phyloP scores from a whole-genome alignment of 768 basidiomycete species.

The Pulveroboletus sp. region DNA sequence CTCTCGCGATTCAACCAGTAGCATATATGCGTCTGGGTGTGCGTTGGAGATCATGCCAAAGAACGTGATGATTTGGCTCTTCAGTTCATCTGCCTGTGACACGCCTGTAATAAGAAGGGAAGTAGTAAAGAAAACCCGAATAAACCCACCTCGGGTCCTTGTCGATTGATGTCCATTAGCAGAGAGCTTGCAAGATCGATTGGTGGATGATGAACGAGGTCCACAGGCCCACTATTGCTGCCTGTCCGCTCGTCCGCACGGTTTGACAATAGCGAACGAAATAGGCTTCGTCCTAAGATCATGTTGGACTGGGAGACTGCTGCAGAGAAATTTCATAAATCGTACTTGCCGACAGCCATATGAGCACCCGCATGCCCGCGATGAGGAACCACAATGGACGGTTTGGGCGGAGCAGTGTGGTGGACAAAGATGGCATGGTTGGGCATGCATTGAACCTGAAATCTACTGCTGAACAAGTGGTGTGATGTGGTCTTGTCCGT shows the following conservation, averaged over 20 bases:
- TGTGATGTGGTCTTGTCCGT: not conserved
- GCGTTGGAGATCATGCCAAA: constrained; percentile 38
- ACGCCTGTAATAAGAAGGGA: constrained; percentile 1
- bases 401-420: constrained; percentile 45
- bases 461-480: not conserved
- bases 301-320: constrained; percentile 6
- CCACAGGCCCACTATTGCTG: constrained; percentile 20
- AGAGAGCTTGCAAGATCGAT: constrained; percentile 49
- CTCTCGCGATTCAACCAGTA: constrained; percentile 46
- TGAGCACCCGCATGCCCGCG: constrained; percentile 47
- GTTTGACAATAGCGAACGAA: constrained; percentile 40
- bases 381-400: constrained; percentile 54
- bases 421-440: constrained; percentile 40
- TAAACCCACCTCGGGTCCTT: constrained; percentile 40
- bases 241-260: constrained; percentile 24
- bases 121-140: not conserved
- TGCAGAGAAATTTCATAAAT: constrained; percentile 1
- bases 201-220: constrained; percentile 36
- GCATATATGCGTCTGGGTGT: constrained; percentile 37
- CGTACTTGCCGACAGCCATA: constrained; percentile 49
- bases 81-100: constrained; percentile 35
- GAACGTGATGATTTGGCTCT: constrained; percentile 37
- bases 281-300: constrained; percentile 42
- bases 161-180: constrained; percentile 41
- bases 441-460: constrained; percentile 40